A percentile compares a stretch with the other conserved stretches of the same genome.
Evolutionary conservation across 2,329 filamentous ascomycete genomes (phyloP).

Genomic region (Trematosphaeria pertusa): DNA sequence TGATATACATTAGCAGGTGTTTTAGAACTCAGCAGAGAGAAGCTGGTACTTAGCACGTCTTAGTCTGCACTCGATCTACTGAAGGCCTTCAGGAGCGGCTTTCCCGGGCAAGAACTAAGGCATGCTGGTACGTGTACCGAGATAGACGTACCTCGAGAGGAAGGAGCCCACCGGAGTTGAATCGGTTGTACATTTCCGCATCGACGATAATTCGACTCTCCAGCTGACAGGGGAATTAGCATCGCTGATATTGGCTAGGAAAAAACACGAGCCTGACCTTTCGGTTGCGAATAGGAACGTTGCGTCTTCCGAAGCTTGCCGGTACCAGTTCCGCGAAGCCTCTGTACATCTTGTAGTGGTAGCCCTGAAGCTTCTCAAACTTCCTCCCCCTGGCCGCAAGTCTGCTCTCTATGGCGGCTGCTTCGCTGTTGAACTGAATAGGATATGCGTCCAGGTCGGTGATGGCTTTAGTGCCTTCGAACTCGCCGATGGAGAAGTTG

Average conservation of each 20-base stretch:
- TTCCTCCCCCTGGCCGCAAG: constrained; percentile 25
- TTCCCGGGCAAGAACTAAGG: no score
- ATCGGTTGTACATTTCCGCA: constrained; percentile 23
- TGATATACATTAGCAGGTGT: no score
- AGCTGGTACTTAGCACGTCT: no score
- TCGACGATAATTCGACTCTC: constrained; percentile 26
- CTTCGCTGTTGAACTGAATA: constrained; percentile 17
- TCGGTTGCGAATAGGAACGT: constrained; percentile 9
- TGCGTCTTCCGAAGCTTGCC: constrained; percentile 7
- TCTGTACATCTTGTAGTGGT: constrained; percentile 30
- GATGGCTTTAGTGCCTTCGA: constrained; percentile 25
- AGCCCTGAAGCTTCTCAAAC: constrained; percentile 29
- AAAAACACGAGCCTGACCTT: constrained; percentile 8
- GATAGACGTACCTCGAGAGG: no score
- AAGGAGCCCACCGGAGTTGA: constrained; percentile 8
- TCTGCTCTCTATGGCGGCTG: constrained; percentile 19
- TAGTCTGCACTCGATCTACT: no score
- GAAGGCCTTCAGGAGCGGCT: no score
- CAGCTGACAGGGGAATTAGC: constrained; percentile 8
- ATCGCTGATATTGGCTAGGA: no score
- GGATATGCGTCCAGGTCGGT: constrained; percentile 25
- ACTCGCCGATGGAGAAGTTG: constrained; percentile 21
- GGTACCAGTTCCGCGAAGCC: constrained; percentile 12
- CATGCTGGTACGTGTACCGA: no score
- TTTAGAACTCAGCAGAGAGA: no score